Evolutionary conservation across 208 protist species (phyloP), one percentile per base, ranked within the genome.

Genomic region (Trypanosoma boissoni): DNA sequence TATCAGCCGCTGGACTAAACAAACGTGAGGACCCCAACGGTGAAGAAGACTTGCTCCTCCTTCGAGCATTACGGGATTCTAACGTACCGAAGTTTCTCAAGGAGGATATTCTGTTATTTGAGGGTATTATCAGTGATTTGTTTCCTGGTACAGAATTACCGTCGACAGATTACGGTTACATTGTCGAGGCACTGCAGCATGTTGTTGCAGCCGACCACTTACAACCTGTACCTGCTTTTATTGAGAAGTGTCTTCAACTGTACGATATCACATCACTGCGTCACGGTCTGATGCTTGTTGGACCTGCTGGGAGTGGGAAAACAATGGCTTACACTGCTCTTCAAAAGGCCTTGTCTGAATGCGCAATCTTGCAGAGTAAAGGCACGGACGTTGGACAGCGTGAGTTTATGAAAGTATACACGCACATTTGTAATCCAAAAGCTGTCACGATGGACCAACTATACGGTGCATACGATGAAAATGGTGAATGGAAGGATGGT

Each of bases 1-100:
- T 99, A 63, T 96, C 91, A 0, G 93, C 96, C n/a, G 98, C 98
- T 21, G 98, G 98, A 41, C 69, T 97, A 23, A 91, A 98, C 62
- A 98, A 98, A 69, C 78, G 88, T 16, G 92, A 96, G 62, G 70
- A 86, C 64, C 92, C 88, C 12, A 66, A 96, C 42, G 83, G 83
- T 36, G 76, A 97, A 45, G 97, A 99, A 77, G 89, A 97, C 54
- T 64, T 98, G 31, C 75, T 99, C 41, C 70, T 99, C 32, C 88
- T 99, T 23, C 86, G 92, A 24, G 95, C 98, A 9, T 75, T 99
- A 39, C 80, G 91, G 32, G 98, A 99, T 83, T 98, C 91, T 20
- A 99, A 99, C 79, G 83, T 98, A 55, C 98, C 98, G 50, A 99
- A 99, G 77, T 99, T 99, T 71, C 77, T 99, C 0, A 83, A 91